A percentile compares a stretch with the other conserved stretches of the same genome.
phyloP scores from a whole-genome alignment of 2,329 filamentous ascomycete genomes.

The Sclerotinia minor region DNA sequence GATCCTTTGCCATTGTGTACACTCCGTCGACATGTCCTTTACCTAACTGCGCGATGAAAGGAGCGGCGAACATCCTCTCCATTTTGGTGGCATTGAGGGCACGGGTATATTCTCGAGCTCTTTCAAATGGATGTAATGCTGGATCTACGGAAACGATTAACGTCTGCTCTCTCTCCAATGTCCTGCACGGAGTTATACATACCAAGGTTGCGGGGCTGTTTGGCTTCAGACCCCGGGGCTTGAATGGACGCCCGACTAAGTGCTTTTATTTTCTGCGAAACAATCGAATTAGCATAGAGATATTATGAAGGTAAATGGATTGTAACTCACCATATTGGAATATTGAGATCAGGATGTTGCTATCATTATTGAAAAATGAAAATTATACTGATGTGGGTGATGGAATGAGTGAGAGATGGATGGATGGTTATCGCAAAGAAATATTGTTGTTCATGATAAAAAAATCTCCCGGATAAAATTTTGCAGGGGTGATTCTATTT shows the following conservation, averaged over 20 bases:
- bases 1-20: conserved; percentile 79
- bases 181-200: conserved; percentile 12
- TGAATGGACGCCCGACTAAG: conserved; percentile 67
- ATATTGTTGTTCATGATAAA: conserved; percentile 13
- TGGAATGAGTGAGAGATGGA: not conserved
- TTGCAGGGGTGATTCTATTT: conserved; percentile 31
- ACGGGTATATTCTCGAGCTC: conserved; percentile 80
- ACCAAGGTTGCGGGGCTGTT: conserved; percentile 72
- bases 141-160: conserved; percentile 14
- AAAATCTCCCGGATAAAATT: conserved; percentile 27
- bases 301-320: not conserved
- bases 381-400: not conserved
- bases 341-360: conserved; percentile 33
- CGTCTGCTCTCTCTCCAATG: conserved; percentile 2
- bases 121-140: conserved; percentile 68
- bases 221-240: conserved; percentile 64
- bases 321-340: conserved; percentile 39
- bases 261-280: conserved; percentile 59
- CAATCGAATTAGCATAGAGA: conserved; percentile 3
- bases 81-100: conserved; percentile 85
- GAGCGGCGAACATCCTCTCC: conserved; percentile 85
- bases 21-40: conserved; percentile 90
- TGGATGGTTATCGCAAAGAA: conserved; percentile 11
- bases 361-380: conserved; percentile 26
- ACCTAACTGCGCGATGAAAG: conserved; percentile 84